Conservation (phyloP, 139 green algal species). For the Chlorella sorokiniana region DNA sequence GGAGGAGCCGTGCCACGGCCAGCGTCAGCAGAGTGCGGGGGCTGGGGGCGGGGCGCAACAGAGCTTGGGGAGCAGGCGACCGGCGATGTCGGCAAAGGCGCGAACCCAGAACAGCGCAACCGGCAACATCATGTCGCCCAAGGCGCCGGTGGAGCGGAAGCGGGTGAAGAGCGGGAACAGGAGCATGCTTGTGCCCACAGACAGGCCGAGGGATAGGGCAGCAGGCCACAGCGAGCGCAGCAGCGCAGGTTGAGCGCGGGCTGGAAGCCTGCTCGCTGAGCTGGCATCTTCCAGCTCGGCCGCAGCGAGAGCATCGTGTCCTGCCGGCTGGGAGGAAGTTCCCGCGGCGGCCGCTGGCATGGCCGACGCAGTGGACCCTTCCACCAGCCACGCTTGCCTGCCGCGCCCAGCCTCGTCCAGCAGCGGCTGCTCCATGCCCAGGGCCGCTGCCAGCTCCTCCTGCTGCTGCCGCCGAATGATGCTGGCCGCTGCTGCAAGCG, state of each 20-base stretch:
- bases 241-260: too few species aligned
- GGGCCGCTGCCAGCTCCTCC: neutral
- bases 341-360: neutral
- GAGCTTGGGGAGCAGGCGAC: conserved; percentile 1
- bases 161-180: conserved; percentile 25
- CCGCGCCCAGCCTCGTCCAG: neutral
- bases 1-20: neutral
- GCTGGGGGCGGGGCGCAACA: neutral
- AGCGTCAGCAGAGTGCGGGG: neutral
- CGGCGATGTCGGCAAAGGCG: conserved; percentile 1
- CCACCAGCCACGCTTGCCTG: neutral
- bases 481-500: neutral
- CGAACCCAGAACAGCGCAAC: conserved; percentile 10
- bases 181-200: conserved; percentile 2
- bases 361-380: neutral
- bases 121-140: conserved; percentile 3
- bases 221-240: conserved; percentile 7
- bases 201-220: neutral
- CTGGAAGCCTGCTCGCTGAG: neutral
- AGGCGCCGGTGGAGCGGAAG: neutral
- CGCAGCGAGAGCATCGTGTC: too few species aligned
- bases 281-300: neutral
- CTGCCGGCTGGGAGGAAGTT: neutral
- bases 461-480: conserved; percentile 3
- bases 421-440: neutral